Conservation (phyloP, 108 stramenopile genomes). For the Fistulifera pelliculosa region DNA sequence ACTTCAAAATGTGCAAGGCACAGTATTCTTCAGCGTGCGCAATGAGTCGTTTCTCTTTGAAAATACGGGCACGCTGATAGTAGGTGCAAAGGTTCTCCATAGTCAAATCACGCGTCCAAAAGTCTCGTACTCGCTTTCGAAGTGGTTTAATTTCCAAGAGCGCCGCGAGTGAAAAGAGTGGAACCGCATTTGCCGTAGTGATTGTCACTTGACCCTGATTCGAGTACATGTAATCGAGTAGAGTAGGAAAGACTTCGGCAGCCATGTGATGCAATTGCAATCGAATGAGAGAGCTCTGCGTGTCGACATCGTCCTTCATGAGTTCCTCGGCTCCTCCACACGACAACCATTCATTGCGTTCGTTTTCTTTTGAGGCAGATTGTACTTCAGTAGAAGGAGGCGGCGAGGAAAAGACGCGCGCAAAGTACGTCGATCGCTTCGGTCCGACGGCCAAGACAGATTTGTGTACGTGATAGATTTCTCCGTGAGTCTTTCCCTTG, state of each 20-base stretch:
- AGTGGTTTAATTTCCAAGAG: slow-evolving; percentile 30
- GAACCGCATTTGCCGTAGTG: slow-evolving; percentile 18
- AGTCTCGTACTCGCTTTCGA: slow-evolving; percentile 10
- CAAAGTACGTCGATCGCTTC: slow-evolving; percentile 33
- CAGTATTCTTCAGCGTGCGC: slow-evolving; percentile 11
- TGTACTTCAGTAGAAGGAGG: neutral
- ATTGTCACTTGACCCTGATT: slow-evolving; percentile 5
- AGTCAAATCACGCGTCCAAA: slow-evolving; percentile 22
- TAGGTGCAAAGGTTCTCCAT: slow-evolving; percentile 23
- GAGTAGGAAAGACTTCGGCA: slow-evolving; percentile 15
- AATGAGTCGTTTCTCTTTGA: slow-evolving; percentile 14
- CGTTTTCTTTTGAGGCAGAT: neutral
- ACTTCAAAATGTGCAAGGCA: slow-evolving; percentile 16
- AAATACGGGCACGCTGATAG: slow-evolving; percentile 13
- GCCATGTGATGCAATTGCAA: slow-evolving; percentile 13
- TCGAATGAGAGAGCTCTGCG: neutral
- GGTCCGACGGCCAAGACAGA: slow-evolving; percentile 39
- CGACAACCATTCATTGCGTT: neutral
- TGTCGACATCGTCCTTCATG: slow-evolving; percentile 8
- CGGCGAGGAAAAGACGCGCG: slow-evolving; percentile 13
- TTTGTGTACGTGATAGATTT: slow-evolving; percentile 40
- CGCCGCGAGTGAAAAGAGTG: slow-evolving; percentile 21
- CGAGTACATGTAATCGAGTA: slow-evolving; percentile 37
- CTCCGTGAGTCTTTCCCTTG: neutral
- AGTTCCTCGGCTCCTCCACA: neutral